Conservation (phyloP, 1,284 basidiomycete genomes). For the Laetiporus sulphureus region DNA sequence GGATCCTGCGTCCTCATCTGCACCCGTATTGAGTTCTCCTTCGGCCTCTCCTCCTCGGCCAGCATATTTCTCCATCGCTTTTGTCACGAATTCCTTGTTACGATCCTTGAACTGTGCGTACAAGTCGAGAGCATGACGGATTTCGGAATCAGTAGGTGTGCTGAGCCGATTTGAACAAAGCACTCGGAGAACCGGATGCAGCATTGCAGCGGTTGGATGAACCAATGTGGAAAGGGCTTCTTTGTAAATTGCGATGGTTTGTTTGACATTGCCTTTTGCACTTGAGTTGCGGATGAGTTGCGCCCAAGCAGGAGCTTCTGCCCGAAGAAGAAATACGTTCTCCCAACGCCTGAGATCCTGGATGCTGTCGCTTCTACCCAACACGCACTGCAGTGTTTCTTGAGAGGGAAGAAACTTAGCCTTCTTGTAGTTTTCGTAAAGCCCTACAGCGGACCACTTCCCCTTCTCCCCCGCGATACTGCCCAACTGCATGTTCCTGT, state of each 20-base stretch:
- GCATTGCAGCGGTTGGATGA: slow-evolving; percentile 38
- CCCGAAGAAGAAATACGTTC: slow-evolving; percentile 32
- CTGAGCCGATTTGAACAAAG: slow-evolving; percentile 34
- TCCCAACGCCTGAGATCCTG: slow-evolving; percentile 39
- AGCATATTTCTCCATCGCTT: no score
- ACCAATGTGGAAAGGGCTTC: slow-evolving; percentile 36
- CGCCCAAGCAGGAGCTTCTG: slow-evolving; percentile 40
- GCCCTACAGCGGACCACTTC: slow-evolving; percentile 5
- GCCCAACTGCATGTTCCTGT: slow-evolving; percentile 6
- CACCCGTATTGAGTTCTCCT: not conserved
- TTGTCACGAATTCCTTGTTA: no score
- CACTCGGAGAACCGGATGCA: slow-evolving; percentile 44
- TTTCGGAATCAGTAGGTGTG: slow-evolving; percentile 30
- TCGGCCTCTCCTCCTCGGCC: no score
- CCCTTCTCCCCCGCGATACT: not conserved
- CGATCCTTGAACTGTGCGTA: no score
- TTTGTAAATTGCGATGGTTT: slow-evolving; percentile 44
- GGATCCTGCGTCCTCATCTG: not conserved
- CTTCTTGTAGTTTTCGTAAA: slow-evolving; percentile 15
- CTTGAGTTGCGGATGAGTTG: slow-evolving; percentile 39
- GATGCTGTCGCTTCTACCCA: slow-evolving; percentile 28
- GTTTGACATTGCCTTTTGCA: slow-evolving; percentile 9
- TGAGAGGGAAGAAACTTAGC: slow-evolving; percentile 30
- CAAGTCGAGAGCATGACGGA: slow-evolving; percentile 45
- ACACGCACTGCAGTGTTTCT: slow-evolving; percentile 31